Base-by-base conservation (phyloP, 352 stramenopile species). In the Globisporangium parvum region DNA sequence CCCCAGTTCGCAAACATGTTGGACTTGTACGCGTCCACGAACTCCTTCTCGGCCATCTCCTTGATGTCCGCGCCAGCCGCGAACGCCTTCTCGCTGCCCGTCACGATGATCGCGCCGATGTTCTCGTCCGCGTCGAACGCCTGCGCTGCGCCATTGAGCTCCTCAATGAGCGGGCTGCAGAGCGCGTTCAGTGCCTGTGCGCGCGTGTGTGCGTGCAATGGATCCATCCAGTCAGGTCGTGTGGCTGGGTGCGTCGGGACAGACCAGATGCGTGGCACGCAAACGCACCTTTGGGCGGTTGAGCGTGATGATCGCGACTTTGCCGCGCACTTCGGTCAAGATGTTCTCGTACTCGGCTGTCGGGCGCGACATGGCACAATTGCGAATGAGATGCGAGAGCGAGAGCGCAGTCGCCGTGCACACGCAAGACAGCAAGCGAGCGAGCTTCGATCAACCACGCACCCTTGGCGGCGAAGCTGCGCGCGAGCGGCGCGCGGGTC, bases 1-100 rank as follows among this genome's bases (percentile, higher is more conserved):
- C 87, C 87, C 96, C 96, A 99, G 67, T 98, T 89, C 24, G 88
- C 77, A 71, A 99, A 99, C 91, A 98, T 98, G 74, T 99, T 98
- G 64, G 80, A 67, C 39, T 69, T 87, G 73, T 98, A 98, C 11
- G 77, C 88, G 39, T 98, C 77, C 20, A 98, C 88, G 76, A 98
- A 99, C n/a, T 71, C 75, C 59, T 89, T 85, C 56, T 68, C 75
- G 24, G 86, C 80, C 96, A 99, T 99, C 79, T 98, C 92, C 82
- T 98, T 98, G 63, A 98, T 98, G 67, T 98, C 93, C 5, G 93
- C 96, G 59, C 93, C 95, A 12, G 97, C 91, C 79, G 96, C 96
- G 77, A 99, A 99, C 1, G 95, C 96, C 63, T 98, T 98, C 33
- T 93, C 85, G 63, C 80, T 98, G 63, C 97, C 97, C 6, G 96